A percentile compares a stretch with the other conserved stretches of the same genome.
These are phyloP conservation scores for Dalbergia oliveri DNA, from an alignment of 306 rosid genomes.

Conservation along the genomic window DNA sequence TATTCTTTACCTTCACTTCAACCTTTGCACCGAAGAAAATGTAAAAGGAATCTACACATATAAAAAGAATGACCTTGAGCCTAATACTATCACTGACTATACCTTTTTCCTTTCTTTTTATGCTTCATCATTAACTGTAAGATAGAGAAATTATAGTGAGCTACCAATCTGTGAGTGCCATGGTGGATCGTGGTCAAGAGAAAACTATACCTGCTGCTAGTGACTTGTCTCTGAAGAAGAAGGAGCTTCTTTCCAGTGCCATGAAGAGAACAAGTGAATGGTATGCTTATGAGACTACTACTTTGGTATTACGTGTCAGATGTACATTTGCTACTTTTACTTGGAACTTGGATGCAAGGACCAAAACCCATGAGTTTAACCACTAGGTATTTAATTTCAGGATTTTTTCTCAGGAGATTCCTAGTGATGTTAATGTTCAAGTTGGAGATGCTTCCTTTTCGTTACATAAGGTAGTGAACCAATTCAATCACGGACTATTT, in stretches of 20 bases:
- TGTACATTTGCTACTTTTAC: conserved; percentile 27
- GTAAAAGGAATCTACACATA: conserved; percentile 47
- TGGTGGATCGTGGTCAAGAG: conserved; percentile 67
- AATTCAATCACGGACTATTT: conserved; percentile 20
- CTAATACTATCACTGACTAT: conserved; percentile 41
- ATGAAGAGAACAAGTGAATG: conserved; percentile 95
- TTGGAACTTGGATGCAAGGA: conserved; percentile 2
- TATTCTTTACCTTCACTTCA: conserved; percentile 4
- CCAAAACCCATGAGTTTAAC: conserved; percentile 33
- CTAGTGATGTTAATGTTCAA: conserved; percentile 81
- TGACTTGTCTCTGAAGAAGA: conserved; percentile 74
- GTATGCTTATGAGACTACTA: conserved; percentile 53
- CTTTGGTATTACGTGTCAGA: not conserved
- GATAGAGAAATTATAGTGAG: conserved; percentile 52
- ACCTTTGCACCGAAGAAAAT: conserved; percentile 35
- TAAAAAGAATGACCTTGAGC: conserved; percentile 46
- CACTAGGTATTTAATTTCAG: conserved; percentile 58
- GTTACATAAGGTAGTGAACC: conserved; percentile 80
- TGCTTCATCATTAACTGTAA: conserved; percentile 44
- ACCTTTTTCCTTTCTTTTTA: conserved; percentile 38
- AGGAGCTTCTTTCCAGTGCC: conserved; percentile 86
- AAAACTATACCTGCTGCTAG: conserved; percentile 50
- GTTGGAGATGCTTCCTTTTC: conserved; percentile 84
- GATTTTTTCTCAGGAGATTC: conserved; percentile 97
- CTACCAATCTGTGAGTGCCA: conserved; percentile 53